Evolutionary conservation across 768 basidiomycete genomes (phyloP).

Genomic region (Lactarius deliciosus): DNA sequence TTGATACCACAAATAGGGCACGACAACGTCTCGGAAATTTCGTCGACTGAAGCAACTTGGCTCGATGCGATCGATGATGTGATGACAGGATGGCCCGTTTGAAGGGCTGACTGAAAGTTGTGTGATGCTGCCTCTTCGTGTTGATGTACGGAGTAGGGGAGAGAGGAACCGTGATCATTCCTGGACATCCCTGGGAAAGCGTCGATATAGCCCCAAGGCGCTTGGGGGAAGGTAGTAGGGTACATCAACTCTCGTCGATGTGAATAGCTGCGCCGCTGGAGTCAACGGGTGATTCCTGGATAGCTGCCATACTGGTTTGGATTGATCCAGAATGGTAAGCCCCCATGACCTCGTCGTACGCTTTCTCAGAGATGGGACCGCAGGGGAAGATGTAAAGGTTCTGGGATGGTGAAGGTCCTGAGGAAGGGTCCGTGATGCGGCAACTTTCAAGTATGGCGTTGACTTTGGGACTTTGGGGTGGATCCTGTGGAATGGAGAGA

Average conservation of each 20-base stretch:
- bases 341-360: too few relatives aligned
- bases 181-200: not conserved
- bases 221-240: too few relatives aligned
- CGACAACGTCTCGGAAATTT: not conserved
- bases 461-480: not conserved
- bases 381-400: too few relatives aligned
- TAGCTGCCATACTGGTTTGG: too few relatives aligned
- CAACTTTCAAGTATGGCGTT: not conserved
- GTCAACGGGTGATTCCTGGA: too few relatives aligned
- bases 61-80: too few relatives aligned
- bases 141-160: not conserved
- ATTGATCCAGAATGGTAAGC: too few relatives aligned
- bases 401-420: too few relatives aligned
- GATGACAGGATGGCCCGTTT: not conserved
- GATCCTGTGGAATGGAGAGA: not conserved
- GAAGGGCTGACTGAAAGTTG: not conserved
- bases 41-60: not conserved
- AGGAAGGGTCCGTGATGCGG: too few relatives aligned
- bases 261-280: too few relatives aligned
- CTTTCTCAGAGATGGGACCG: too few relatives aligned
- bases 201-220: not conserved
- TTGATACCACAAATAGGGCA: not conserved
- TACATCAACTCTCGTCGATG: too few relatives aligned
- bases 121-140: not conserved
- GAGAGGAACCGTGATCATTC: not conserved